These are phyloP conservation scores for Closterium sp. DNA, from an alignment of 139 green algal genomes.

Conservation along the genomic window DNA sequence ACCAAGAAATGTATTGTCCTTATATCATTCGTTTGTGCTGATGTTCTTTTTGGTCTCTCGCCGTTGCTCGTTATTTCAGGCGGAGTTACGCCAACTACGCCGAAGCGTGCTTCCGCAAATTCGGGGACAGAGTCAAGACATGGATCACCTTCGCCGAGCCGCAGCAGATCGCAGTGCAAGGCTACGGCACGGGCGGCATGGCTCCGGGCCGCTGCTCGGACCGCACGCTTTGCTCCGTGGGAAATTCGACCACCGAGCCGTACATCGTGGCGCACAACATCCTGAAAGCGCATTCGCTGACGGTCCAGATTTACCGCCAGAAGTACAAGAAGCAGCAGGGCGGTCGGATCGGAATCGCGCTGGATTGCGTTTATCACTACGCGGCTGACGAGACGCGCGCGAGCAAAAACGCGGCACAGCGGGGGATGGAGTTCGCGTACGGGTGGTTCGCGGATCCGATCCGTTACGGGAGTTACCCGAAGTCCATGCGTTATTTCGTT, in stretches of 20 bases:
- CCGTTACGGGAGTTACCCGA: background rate
- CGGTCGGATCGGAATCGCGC: constrained; percentile 57
- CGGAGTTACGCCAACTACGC: constrained; percentile 21
- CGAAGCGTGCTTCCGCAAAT: constrained; percentile 37
- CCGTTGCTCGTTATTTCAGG: background rate
- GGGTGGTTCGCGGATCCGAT: constrained; percentile 49
- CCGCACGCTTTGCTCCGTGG: constrained; percentile 10
- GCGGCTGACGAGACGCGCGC: constrained; percentile 14
- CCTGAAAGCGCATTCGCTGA: constrained; percentile 53
- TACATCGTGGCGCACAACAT: constrained; percentile 60
- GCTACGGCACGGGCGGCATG: constrained; percentile 35
- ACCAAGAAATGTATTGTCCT: background rate
- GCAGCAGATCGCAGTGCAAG: constrained; percentile 15
- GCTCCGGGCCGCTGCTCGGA: constrained; percentile 41
- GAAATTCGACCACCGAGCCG: constrained; percentile 49
- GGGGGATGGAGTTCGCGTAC: constrained; percentile 51
- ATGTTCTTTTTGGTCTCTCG: background rate
- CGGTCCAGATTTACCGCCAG: constrained; percentile 54
- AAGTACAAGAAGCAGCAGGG: constrained; percentile 33
- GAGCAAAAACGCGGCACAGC: constrained; percentile 48
- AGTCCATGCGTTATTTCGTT: background rate
- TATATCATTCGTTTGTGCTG: background rate
- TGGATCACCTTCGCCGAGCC: constrained; percentile 49
- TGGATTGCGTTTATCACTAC: constrained; percentile 56
- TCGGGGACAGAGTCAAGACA: constrained; percentile 44